phyloP scores from a whole-genome alignment of 306 rosid species.

The Ammopiptanthus mongolicus region DNA sequence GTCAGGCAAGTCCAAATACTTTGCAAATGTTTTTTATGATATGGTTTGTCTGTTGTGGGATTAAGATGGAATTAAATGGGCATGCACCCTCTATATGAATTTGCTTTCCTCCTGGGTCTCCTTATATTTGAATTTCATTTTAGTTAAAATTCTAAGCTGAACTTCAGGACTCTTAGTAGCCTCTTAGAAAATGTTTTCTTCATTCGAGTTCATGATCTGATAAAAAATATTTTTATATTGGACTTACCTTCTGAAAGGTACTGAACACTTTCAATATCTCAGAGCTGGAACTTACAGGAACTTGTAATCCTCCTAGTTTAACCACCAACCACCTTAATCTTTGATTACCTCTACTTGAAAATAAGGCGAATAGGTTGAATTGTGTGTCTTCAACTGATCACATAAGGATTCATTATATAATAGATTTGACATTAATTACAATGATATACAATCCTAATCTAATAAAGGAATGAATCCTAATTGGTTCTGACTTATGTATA shows the following conservation, averaged over 20 bases:
- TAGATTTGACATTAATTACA: too few relatives aligned
- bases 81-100: not conserved
- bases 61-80: not conserved
- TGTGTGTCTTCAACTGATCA: too few relatives aligned
- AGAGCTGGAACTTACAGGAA: not conserved
- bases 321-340: not conserved
- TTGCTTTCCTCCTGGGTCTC: not conserved
- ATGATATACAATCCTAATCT: too few relatives aligned
- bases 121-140: not conserved
- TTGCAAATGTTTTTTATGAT: not conserved
- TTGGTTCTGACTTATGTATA: too few relatives aligned
- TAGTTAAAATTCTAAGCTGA: not conserved
- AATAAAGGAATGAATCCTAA: too few relatives aligned
- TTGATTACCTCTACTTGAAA: too few relatives aligned
- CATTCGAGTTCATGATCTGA: not conserved
- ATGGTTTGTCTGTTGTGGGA: not conserved
- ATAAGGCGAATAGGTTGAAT: too few relatives aligned
- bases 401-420: too few relatives aligned
- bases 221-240: not conserved
- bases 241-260: not conserved
- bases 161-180: not conserved
- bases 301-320: not conserved
- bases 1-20: slow-evolving; percentile 46
- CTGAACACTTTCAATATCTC: not conserved
- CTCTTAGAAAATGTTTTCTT: not conserved